These are phyloP conservation scores for Verbascum thapsus DNA, from an alignment of 257 asterid genomes.

Conservation along the genomic window DNA sequence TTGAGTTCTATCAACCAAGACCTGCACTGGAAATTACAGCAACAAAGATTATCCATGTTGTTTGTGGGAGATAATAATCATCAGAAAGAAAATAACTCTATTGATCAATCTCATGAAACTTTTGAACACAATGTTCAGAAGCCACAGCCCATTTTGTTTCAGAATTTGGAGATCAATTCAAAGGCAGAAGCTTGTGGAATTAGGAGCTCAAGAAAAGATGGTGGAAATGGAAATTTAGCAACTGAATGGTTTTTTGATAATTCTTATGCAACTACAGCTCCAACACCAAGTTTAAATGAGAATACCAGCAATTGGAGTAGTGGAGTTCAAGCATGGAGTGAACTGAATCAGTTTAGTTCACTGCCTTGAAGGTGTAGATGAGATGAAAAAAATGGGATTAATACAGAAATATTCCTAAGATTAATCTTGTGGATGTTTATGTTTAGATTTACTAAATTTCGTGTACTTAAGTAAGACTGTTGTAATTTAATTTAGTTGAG, in stretches of 20 bases:
- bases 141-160: conserved; percentile 59
- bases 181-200: conserved; percentile 27
- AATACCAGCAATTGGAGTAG: conserved; percentile 48
- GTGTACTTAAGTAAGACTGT: neutral
- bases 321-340: conserved; percentile 58
- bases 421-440: too few species aligned
- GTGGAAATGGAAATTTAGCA: conserved; percentile 35
- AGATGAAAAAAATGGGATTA: neutral
- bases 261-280: conserved; percentile 34
- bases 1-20: conserved; percentile 73
- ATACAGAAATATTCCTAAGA: too few species aligned
- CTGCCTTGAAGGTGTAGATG: conserved; percentile 37
- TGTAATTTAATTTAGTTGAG: conserved; percentile 21
- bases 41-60: conserved; percentile 57
- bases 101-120: conserved; percentile 2
- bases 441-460: conserved; percentile 5
- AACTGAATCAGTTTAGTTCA: conserved; percentile 46
- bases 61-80: conserved; percentile 35
- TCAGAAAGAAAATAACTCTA: conserved; percentile 32
- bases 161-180: conserved; percentile 42
- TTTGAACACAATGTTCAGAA: conserved; percentile 35
- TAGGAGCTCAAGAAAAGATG: conserved; percentile 43
- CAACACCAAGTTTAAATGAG: conserved; percentile 30
- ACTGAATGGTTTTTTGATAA: conserved; percentile 58
- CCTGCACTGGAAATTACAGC: conserved; percentile 69